phyloP scores from a whole-genome alignment of 257 asterid genomes.

The Osmanthus fragrans region DNA sequence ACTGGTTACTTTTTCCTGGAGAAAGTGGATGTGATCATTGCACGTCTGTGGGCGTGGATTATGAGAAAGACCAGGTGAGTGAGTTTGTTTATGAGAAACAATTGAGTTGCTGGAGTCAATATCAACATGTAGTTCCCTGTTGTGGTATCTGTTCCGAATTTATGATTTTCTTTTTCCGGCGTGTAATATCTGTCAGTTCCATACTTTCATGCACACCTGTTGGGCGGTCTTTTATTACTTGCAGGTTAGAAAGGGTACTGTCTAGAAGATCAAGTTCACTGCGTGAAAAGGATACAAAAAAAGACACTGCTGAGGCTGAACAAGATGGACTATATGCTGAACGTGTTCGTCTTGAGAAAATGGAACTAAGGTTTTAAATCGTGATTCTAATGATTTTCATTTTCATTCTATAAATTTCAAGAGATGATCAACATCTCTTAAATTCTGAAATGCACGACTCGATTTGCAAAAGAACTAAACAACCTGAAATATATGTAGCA shows the following conservation, averaged over 20 bases:
- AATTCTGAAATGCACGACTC: conserved; percentile 4
- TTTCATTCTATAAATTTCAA: conserved; percentile 5
- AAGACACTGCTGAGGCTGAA: conserved; percentile 43
- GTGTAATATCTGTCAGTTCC: conserved; percentile 6
- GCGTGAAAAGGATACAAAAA: conserved; percentile 43
- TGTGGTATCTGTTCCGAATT: conserved; percentile 16
- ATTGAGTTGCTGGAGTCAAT: conserved; percentile 13
- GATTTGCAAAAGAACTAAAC: conserved; percentile 11
- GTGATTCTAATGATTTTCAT: conserved; percentile 12
- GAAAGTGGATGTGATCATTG: conserved; percentile 82
- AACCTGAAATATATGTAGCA: neutral
- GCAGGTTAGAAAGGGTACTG: conserved; percentile 62
- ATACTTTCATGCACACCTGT: conserved; percentile 9
- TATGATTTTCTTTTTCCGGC: conserved; percentile 16
- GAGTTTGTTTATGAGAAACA: conserved; percentile 11
- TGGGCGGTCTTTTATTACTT: conserved; percentile 16
- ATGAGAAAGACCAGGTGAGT: conserved; percentile 73
- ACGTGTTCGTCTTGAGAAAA: conserved; percentile 85
- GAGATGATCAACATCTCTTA: neutral
- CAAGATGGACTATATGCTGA: conserved; percentile 67
- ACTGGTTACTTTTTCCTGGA: conserved; percentile 89
- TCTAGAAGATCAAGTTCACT: conserved; percentile 53
- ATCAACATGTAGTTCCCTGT: neutral
- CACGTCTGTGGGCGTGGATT: conserved; percentile 80
- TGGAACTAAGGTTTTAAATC: conserved; percentile 72